Base-by-base conservation (phyloP, 192 early-diverging fungal genomes). In the Rhizophlyctis rosea region DNA sequence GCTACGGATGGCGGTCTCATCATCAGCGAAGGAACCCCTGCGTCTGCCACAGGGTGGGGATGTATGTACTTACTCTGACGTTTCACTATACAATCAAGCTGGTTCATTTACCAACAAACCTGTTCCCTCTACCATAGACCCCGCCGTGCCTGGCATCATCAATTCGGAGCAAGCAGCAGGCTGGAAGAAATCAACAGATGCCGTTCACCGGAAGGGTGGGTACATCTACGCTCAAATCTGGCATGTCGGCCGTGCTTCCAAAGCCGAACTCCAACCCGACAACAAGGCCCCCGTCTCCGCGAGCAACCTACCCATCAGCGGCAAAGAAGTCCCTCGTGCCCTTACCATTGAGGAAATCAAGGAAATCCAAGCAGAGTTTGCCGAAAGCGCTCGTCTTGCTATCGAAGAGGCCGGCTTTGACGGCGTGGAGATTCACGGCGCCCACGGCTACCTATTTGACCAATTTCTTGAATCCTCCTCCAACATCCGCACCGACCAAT, bases 381-480 rank as follows among this genome's bases (percentile, higher is more conserved):
- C 59, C 5, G 61, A 76, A 21, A 85, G 89, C 32, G 86, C 93
- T 0, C 65, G 59, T 32, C 86, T 87, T 30, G 89, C 95, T 0
- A n/a, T n/a, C n/a, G 69, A 80, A 32, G 75, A 82, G 56, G 94
- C 93, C 3, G 91, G 91, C 2, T 91, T 93, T 71, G 90, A 93
- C 52, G 84, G 87, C 32, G 68, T 94, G 24, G 94, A 98, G 73
- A 33, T 78, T 31, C 72, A 75, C 47, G 76, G 66, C 23, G 92
- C 94, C 0, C 95, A 96, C 70, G 94, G 96, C 2, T 97, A 95
- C 68, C 71, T 97, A n/a, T 64, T 91, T 50, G 81, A 88, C 72
- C 77, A 87, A 68, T 96, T 97, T 65, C 68, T 96, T 14, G 91
- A 90, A 13, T 85, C 90, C 2, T 61, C 89, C 21, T 77, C 85